Base-by-base conservation (phyloP, 169 alveolate species). In the Pseudocohnilembus persalinus region DNA sequence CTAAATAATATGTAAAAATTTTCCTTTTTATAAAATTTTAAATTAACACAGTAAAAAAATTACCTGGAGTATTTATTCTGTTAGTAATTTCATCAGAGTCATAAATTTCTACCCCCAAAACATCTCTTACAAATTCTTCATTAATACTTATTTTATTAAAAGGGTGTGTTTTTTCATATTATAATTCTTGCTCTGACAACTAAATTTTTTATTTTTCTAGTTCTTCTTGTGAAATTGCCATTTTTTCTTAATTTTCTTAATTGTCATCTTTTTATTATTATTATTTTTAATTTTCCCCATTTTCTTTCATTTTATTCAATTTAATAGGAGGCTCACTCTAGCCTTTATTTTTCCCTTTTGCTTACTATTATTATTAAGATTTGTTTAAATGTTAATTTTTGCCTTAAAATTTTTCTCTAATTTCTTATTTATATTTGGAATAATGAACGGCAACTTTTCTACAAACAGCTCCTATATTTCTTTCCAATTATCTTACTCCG, bases 401-500 rank as follows among this genome's bases (percentile, higher is more conserved):
- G n/a, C n/a, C n/a, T n/a, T n/a, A n/a, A n/a, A n/a, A n/a, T 0
- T 83, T 33, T 1, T 77, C 73, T 1, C 64, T 79, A 30, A 29
- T n/a, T 32, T 33, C 31, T 79, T 79, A 28, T 84, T 83, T 83
- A 27, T 88, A 85, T 29, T 78, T 83, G 0, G 94, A 88, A 82
- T 82, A 90, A 29, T 88, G 30, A 26, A 88, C 85, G 20, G 96
- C 94, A 1, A 90, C 92, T 35, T 83, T 76, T 87, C 96, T 90
- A 34, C 92, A 92, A 49, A 90, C 92, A 0, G 89, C 35, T 0
- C 92, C 92, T 25, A 92, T 88, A 20, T 79, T 83, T 90, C 94
- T 92, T 77, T 92, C 96, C 28, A 92, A 87, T 81, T 83, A 75
- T 75, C 94, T 81, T 0, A 92, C 96, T 28, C 96, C 96, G 31